Conservation (phyloP, 441 rosid genomes). For the Syzygium malaccense region DNA sequence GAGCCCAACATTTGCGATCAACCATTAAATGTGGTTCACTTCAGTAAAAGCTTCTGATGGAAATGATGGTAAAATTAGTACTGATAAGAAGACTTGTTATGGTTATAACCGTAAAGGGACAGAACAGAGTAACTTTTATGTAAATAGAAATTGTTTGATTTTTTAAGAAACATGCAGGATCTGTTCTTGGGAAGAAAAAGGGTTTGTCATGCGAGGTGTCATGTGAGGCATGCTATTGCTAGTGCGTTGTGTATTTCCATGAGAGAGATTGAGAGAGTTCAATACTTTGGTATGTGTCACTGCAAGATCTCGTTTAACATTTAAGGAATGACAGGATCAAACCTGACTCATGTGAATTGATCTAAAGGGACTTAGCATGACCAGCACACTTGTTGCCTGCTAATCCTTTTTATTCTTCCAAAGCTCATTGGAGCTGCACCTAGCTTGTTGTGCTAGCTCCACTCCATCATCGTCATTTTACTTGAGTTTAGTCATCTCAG, state of each 20-base stretch:
- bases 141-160: neutral
- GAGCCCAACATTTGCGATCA: neutral
- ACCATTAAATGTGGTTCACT: neutral
- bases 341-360: neutral
- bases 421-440: neutral
- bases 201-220: neutral
- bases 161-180: neutral
- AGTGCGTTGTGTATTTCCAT: neutral
- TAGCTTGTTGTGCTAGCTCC: neutral
- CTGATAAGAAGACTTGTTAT: neutral
- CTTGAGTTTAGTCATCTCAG: neutral
- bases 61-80: neutral
- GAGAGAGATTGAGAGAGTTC: neutral
- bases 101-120: neutral
- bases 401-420: neutral
- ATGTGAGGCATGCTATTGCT: neutral
- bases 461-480: neutral
- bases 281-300: neutral
- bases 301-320: neutral
- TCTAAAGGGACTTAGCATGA: neutral
- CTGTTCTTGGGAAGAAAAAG: neutral
- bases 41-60: neutral
- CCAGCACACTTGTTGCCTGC: neutral
- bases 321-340: neutral
- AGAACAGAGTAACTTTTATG: neutral